Evolutionary conservation across 805 yeast genomes (phyloP).

Genomic region (Hanseniaspora pseudoguilliermondii): DNA sequence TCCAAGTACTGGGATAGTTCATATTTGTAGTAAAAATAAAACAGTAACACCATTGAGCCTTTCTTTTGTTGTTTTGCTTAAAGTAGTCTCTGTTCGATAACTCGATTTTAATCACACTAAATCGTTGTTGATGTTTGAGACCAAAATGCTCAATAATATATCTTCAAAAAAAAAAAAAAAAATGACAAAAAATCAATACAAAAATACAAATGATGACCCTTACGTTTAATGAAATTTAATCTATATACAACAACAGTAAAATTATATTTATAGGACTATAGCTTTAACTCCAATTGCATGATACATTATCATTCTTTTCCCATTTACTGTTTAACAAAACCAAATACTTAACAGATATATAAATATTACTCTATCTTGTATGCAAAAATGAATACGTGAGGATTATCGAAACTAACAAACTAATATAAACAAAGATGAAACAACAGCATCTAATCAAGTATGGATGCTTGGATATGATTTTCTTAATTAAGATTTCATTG

Average conservation of each 20-base stretch:
- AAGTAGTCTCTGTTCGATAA: background rate
- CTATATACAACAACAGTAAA: background rate
- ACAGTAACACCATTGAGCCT: background rate
- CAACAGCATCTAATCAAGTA: background rate
- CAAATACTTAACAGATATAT: too few species aligned
- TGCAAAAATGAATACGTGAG: background rate
- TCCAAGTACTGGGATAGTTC: background rate
- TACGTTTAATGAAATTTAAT: background rate
- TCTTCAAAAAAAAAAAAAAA: too few species aligned
- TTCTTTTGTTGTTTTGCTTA: too few species aligned
- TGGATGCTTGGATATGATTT: slow-evolving; percentile 3
- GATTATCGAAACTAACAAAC: background rate
- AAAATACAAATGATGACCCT: background rate
- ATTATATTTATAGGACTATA: background rate
- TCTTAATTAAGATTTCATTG: background rate
- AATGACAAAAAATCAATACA: too few species aligned
- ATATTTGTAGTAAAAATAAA: background rate
- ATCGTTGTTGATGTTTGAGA: too few species aligned
- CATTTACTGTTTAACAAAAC: background rate
- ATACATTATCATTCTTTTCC: background rate
- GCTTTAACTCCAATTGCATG: background rate
- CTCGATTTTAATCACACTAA: background rate
- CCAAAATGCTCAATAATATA: too few species aligned
- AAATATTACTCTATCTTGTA: too few species aligned
- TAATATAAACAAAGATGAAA: background rate